Evolutionary conservation across 805 yeast species (phyloP).

Genomic region (Myxozyma sirexii): DNA sequence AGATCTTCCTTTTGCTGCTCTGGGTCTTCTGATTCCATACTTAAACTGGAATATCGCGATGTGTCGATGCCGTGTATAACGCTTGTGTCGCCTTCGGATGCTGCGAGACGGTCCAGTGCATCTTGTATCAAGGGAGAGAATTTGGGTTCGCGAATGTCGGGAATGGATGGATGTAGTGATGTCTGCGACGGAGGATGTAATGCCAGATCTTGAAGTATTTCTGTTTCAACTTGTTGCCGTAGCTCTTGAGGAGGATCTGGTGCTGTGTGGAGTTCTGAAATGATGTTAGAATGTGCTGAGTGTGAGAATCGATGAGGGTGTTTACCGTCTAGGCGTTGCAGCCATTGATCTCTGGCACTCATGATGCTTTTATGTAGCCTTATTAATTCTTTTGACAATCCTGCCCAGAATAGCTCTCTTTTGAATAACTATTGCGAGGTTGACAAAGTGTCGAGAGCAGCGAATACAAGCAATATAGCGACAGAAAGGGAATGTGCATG

Average conservation of each 20-base stretch:
- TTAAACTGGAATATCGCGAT: constrained; percentile 36
- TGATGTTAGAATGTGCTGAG: background rate
- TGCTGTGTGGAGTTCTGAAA: constrained; percentile 27
- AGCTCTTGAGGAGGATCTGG: constrained; percentile 27
- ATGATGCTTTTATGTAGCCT: background rate
- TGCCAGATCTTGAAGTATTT: constrained; percentile 21
- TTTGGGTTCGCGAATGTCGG: constrained; percentile 3
- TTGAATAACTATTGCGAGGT: too few species aligned
- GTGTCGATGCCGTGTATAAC: constrained; percentile 36
- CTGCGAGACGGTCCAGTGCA: constrained; percentile 11
- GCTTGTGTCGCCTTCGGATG: constrained; percentile 1
- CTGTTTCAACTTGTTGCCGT: constrained; percentile 17
- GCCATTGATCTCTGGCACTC: constrained; percentile 23
- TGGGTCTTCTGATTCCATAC: constrained; percentile 31
- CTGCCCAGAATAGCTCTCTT: too few species aligned
- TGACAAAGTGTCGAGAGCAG: too few species aligned
- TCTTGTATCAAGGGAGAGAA: constrained; percentile 13
- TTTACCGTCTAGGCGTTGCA: constrained; percentile 20
- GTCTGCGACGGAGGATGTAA: constrained; percentile 18
- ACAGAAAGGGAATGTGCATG: too few species aligned
- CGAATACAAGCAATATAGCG: too few species aligned
- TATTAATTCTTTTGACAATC: too few species aligned
- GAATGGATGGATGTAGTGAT: constrained; percentile 19
- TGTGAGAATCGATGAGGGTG: constrained; percentile 15
- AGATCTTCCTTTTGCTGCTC: constrained; percentile 22